These are phyloP conservation scores for Naganishia vishniacii DNA, from an alignment of 768 basidiomycete genomes.

Conservation along the genomic window DNA sequence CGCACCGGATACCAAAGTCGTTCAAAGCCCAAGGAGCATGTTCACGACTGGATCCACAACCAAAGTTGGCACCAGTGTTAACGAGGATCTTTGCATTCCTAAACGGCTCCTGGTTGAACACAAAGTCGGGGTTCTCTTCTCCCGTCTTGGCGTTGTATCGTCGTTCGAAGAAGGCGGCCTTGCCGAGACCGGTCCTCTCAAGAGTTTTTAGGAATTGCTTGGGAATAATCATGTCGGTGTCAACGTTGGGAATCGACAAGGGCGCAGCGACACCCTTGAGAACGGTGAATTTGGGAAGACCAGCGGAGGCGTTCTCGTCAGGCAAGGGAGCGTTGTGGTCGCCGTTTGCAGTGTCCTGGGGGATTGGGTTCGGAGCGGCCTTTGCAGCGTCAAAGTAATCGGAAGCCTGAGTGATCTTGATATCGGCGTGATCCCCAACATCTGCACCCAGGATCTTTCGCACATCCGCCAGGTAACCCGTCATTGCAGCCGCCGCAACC, in stretches of 20 bases:
- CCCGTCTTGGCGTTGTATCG: conserved; percentile 72
- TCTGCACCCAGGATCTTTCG: conserved; percentile 63
- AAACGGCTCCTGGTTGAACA: conserved; percentile 75
- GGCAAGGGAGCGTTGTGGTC: conserved; percentile 35
- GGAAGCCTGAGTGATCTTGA: conserved; percentile 66
- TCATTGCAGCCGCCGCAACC: conserved; percentile 85
- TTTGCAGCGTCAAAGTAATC: conserved; percentile 72
- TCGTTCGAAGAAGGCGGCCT: conserved; percentile 74
- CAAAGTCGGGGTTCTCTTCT: conserved; percentile 69
- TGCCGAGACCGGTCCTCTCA: conserved; percentile 78
- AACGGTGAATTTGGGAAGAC: conserved; percentile 60
- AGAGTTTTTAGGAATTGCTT: conserved; percentile 90
- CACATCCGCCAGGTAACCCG: conserved; percentile 77
- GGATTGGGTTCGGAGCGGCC: conserved; percentile 52
- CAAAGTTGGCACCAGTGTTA: conserved; percentile 82
- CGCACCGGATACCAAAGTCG: conserved; percentile 82
- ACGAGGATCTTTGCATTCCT: conserved; percentile 71
- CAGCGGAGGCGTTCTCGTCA: conserved; percentile 43
- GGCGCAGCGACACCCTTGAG: conserved; percentile 73
- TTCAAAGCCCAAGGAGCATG: conserved; percentile 68
- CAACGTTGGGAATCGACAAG: conserved; percentile 75
- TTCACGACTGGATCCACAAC: conserved; percentile 82
- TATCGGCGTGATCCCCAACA: conserved; percentile 51
- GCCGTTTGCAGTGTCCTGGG: conserved; percentile 31
- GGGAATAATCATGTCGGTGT: conserved; percentile 91